A percentile compares a stretch with the other conserved stretches of the same genome.
Evolutionary conservation across 495 filamentous ascomycete genomes (phyloP).

Genomic region (Penicillium taxi): DNA sequence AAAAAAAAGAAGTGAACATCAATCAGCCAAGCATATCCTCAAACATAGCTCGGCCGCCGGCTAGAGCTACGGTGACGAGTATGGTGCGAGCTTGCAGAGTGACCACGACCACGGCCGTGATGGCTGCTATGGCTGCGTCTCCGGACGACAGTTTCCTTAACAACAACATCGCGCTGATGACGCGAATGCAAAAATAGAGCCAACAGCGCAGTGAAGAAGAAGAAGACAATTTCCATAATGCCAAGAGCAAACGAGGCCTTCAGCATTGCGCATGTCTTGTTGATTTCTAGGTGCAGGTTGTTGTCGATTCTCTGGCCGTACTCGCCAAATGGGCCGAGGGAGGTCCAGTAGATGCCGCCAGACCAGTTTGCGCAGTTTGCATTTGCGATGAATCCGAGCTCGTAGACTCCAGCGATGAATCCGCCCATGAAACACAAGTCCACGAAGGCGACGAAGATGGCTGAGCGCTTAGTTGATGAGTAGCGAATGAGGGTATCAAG

Average conservation of each 20-base stretch:
- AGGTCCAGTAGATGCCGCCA: slow-evolving; percentile 42
- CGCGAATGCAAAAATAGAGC: slow-evolving; percentile 49
- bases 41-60: slow-evolving; percentile 35
- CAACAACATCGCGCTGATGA: slow-evolving; percentile 25
- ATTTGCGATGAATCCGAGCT: slow-evolving; percentile 60
- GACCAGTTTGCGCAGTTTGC: slow-evolving; percentile 57
- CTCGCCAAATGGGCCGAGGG: slow-evolving; percentile 53
- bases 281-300: slow-evolving; percentile 36
- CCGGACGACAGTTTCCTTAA: slow-evolving; percentile 35
- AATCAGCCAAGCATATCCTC: slow-evolving; percentile 3
- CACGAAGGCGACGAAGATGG: slow-evolving; percentile 66
- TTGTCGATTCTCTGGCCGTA: slow-evolving; percentile 32
- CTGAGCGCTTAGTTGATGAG: slow-evolving; percentile 61
- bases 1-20: not conserved
- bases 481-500: slow-evolving; percentile 75
- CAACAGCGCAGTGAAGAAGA: slow-evolving; percentile 60
- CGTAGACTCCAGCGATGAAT: slow-evolving; percentile 72
- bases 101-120: slow-evolving; percentile 31
- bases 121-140: slow-evolving; percentile 38
- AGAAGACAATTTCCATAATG: slow-evolving; percentile 82
- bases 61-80: slow-evolving; percentile 31
- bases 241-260: slow-evolving; percentile 80
- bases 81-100: slow-evolving; percentile 21
- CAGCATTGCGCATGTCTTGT: slow-evolving; percentile 81
- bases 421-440: slow-evolving; percentile 76